phyloP scores from a whole-genome alignment of 768 basidiomycete genomes.

The Xanthoconium stramineum region DNA sequence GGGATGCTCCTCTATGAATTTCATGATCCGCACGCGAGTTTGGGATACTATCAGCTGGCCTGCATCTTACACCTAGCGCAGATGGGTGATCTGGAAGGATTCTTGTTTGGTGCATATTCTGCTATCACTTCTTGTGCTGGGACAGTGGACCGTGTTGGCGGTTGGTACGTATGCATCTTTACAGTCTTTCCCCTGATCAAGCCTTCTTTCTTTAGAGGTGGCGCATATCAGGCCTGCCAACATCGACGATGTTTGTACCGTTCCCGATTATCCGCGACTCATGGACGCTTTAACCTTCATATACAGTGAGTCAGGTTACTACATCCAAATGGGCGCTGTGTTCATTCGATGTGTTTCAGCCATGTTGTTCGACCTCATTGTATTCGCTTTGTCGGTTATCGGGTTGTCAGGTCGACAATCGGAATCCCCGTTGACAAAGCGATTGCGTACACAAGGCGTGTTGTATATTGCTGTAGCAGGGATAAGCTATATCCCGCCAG shows the following conservation, averaged over 20 bases:
- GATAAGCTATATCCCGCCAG: constrained; percentile 8
- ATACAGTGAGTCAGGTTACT: constrained; percentile 13
- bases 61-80: neutral
- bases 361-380: constrained; percentile 14
- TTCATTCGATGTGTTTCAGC: constrained; percentile 10
- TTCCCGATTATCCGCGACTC: neutral
- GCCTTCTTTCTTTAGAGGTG: constrained; percentile 1
- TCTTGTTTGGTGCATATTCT: constrained; percentile 7
- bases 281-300: neutral
- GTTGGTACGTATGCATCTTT: neutral
- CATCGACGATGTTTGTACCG: neutral
- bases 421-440: constrained; percentile 12
- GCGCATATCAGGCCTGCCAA: neutral
- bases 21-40: constrained; percentile 25
- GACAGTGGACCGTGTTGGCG: constrained; percentile 17
- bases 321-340: neutral
- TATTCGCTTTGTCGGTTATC: constrained; percentile 14
- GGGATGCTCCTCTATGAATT: constrained; percentile 22
- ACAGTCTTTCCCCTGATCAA: neutral
- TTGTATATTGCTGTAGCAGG: constrained; percentile 11
- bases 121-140: constrained; percentile 13
- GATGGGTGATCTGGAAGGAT: constrained; percentile 26
- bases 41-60: no score
- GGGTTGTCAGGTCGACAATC: constrained; percentile 14
- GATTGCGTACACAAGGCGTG: constrained; percentile 16